Evolutionary conservation across 495 filamentous ascomycete species (phyloP), one percentile per base, ranked within the genome.

Genomic region (Podospora bellae-mahoneyi): DNA sequence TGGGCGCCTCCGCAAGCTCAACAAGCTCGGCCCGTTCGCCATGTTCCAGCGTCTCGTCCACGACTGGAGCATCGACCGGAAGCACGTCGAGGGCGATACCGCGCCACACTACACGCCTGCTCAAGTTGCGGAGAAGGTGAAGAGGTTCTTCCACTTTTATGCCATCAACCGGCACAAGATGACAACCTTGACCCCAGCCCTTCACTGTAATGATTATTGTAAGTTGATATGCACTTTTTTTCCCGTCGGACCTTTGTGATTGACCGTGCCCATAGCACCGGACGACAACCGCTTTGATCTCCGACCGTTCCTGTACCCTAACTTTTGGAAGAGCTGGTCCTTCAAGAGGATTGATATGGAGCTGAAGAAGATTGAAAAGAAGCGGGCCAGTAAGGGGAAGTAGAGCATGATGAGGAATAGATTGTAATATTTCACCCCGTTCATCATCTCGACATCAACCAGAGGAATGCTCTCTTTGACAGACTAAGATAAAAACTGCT

Each of bases 41-140:
- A 88, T 89, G 84, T 94, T 87, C 71, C 83, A 87, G 69, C 85
- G 84, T 28, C 83, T 96, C 0, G 80, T 92, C 6, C 86, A 91
- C 69, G 79, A 86, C 26, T 94, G 92, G 92, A 82, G 84, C 55
- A 83, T 84, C 39, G 80, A 84, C 62, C 74, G 77, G 3, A 70
- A 67, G 44, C 68, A 67, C 15, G 67, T 54, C 0, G 66, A 73
- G 1, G 74, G 72, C 6, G 79, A 82, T 58, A 66, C 78, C 18
- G 73, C 73, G 1, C 76, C 78, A 0, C 68, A 65, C 57, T 77
- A 75, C 57, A 73, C 71, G 1, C 79, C 80, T 4, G 68, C 62
- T 1, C 70, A 80, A 63, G 72, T 79, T 4, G 84, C 84, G 10
- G 85, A 88, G 69, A 95, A 93, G 76, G 87, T 89, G 4, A 83